Evolutionary conservation across 192 early-diverging fungal species (phyloP), one percentile per base, ranked within the genome.

Genomic region (Coemansia sp.): DNA sequence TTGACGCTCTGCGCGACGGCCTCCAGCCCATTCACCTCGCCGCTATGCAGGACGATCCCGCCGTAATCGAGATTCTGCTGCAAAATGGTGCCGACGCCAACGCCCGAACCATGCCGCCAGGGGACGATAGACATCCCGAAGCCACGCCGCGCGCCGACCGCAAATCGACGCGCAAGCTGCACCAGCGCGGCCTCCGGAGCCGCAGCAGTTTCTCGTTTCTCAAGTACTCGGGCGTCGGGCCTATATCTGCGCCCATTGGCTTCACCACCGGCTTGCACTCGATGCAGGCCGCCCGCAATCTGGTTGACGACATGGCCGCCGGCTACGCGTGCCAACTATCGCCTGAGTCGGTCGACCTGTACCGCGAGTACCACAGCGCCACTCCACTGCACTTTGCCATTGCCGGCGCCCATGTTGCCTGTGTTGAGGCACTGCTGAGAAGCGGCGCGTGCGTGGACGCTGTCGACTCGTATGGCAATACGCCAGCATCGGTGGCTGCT

Each of bases 301-400:
- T 35, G 26, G 15, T 27, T 7, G 40, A 52, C 23, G 51, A 64
- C 30, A 20, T 27, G 22, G 11, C 38, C 0, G 10, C 49, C 8
- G 31, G 25, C 43, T 22, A 22, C 5, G 40, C 23, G 11, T 17
- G 50, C 21, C 30, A 44, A 2, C 15, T 15, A 32, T 34, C 25
- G 43, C 21, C 51, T 20, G 42, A 40, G 49, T 8, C 30, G 23
- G 17, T 12, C 30, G 60, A 47, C 20, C 14, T 40, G 20, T 53
- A 45, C 49, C 29, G 50, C 23, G 61, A 52, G 30, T 76, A 76
- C 32, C 55, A 46, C 29, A 83, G 85, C 9, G 86, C 88, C 15
- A 90, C 92, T 1, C 83, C 90, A 22, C 64, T 94, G 50, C 92
- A 94, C 56, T 85, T 88, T 70, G 90, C 90, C 4, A 84, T 86